Conservation (phyloP, 139 green algal species). For the Closterium sp. region DNA sequence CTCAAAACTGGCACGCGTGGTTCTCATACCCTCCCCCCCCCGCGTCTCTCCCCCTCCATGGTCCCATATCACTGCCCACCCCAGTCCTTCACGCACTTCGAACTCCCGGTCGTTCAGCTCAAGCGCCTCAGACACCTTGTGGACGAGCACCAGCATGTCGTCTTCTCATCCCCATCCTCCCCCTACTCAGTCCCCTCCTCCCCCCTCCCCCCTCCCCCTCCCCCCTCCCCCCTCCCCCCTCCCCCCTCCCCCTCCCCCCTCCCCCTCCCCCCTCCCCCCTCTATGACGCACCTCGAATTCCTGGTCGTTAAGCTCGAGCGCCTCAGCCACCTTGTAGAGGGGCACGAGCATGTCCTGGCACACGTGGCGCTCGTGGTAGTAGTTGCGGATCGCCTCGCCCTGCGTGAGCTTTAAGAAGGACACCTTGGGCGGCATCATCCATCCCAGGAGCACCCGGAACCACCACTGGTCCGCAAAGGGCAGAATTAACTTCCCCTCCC, state of each 20-base stretch:
- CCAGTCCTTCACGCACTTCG: too few relatives aligned
- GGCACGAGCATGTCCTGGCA: slow-evolving; percentile 44
- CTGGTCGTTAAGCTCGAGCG: slow-evolving; percentile 21
- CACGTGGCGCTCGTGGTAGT: slow-evolving; percentile 34
- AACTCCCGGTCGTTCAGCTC: slow-evolving; percentile 10
- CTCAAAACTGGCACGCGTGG: too few relatives aligned
- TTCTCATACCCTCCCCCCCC: too few relatives aligned
- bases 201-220: too few relatives aligned
- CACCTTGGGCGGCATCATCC: slow-evolving; percentile 45
- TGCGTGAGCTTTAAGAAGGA: slow-evolving; percentile 46
- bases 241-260: too few relatives aligned
- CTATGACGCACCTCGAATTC: slow-evolving; percentile 11
- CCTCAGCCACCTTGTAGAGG: slow-evolving; percentile 16
- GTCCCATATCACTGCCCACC: too few relatives aligned
- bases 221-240: not conserved
- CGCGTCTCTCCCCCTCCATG: too few relatives aligned
- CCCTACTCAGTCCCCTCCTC: not conserved
- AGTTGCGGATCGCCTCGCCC: slow-evolving; percentile 37
- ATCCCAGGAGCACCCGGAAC: slow-evolving; percentile 34
- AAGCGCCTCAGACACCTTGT: slow-evolving; percentile 12
- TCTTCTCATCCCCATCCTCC: too few relatives aligned
- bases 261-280: not conserved
- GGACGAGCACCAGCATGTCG: slow-evolving; percentile 17
- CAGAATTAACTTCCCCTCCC: slow-evolving; percentile 32
- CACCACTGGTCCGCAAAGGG: slow-evolving; percentile 27